phyloP scores from a whole-genome alignment of 1,284 basidiomycete species.

The Tetrapyrgos nigripes region DNA sequence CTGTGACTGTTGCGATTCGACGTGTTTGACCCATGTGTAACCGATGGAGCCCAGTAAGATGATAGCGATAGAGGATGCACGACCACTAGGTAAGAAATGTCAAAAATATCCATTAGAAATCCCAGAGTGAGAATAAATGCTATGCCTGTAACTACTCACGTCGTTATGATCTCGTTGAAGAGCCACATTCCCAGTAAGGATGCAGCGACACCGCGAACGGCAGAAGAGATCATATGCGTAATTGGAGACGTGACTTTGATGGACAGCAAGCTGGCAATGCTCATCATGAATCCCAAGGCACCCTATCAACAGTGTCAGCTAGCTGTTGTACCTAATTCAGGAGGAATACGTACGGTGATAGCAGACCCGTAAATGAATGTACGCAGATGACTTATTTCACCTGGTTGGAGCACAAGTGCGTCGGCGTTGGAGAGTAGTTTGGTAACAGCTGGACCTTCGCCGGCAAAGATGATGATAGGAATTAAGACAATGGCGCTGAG shows the following conservation, averaged over 20 bases:
- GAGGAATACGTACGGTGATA: slow-evolving; percentile 55
- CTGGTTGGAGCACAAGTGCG: slow-evolving; percentile 41
- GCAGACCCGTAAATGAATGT: slow-evolving; percentile 82
- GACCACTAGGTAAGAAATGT: slow-evolving; percentile 58
- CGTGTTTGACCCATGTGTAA: slow-evolving; percentile 87
- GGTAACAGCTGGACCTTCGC: slow-evolving; percentile 69
- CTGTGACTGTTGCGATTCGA: slow-evolving; percentile 53
- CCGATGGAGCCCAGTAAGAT: slow-evolving; percentile 83
- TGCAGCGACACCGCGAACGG: slow-evolving; percentile 83
- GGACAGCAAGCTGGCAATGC: slow-evolving; percentile 85
- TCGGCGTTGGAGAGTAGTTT: slow-evolving; percentile 60
- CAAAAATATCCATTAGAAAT: slow-evolving; percentile 7
- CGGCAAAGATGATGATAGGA: slow-evolving; percentile 72
- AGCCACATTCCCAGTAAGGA: slow-evolving; percentile 78
- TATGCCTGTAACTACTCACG: slow-evolving; percentile 48
- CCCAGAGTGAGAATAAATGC: not conserved
- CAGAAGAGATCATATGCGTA: slow-evolving; percentile 91
- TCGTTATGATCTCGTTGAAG: slow-evolving; percentile 78
- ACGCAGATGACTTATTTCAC: slow-evolving; percentile 51
- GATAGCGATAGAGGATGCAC: slow-evolving; percentile 77
- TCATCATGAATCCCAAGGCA: slow-evolving; percentile 86
- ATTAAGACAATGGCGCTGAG: slow-evolving; percentile 70
- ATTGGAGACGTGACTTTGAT: slow-evolving; percentile 94
- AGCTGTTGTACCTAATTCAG: not conserved
- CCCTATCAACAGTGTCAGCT: slow-evolving; percentile 55